phyloP scores from a whole-genome alignment of 345 rosid species.

The Bruguiera parviflora region DNA sequence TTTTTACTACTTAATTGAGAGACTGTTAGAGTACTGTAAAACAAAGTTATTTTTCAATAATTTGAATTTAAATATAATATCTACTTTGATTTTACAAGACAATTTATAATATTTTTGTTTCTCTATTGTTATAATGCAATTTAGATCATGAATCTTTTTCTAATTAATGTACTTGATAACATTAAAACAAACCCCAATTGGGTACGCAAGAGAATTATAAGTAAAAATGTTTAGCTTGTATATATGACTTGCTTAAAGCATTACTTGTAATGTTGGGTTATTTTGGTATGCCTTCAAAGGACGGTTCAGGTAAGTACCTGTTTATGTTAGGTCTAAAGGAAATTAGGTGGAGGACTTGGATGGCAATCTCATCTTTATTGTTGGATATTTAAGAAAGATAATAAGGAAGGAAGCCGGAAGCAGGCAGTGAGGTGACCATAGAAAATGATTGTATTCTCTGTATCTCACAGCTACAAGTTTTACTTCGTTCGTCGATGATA shows the following conservation, averaged over 20 bases:
- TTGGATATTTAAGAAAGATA: not conserved
- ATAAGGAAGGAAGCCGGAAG: not conserved
- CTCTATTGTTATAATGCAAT: no score
- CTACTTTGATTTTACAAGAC: no score
- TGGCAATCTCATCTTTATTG: not conserved
- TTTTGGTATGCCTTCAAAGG: not conserved
- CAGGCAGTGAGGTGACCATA: not conserved
- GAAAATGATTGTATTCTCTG: not conserved
- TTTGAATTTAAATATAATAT: no score
- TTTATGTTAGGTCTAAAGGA: slow-evolving; percentile 17
- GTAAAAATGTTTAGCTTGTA: no score
- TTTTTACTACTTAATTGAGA: no score
- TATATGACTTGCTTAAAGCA: not conserved
- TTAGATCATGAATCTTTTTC: no score
- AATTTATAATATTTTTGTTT: no score
- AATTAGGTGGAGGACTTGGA: slow-evolving; percentile 12
- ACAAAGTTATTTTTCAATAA: no score
- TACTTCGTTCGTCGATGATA: not conserved
- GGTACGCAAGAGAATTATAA: no score
- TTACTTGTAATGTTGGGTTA: not conserved
- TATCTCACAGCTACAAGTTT: not conserved
- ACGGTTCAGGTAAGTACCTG: slow-evolving; percentile 3
- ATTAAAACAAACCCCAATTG: no score
- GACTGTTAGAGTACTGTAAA: no score
- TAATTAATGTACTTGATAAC: no score